Evolutionary conservation across 2,329 filamentous ascomycete species (phyloP).

Genomic region (Fusarium succisae): DNA sequence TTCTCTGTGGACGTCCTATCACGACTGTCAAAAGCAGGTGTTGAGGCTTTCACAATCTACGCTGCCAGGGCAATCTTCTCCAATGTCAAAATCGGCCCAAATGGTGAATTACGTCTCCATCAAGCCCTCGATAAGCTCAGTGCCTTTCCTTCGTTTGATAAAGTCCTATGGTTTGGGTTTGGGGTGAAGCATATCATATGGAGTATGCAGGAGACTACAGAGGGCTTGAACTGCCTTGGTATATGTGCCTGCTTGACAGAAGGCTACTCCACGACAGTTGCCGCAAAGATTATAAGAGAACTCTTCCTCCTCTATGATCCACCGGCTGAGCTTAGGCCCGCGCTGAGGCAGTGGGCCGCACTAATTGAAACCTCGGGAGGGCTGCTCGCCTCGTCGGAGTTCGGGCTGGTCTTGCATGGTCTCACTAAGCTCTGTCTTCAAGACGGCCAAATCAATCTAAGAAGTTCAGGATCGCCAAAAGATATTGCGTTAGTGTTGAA

Average conservation of each 20-base stretch:
- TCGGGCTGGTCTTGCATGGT: fast-evolving
- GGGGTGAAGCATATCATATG: not conserved
- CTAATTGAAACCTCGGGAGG: fast-evolving
- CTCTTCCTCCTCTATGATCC: fast-evolving
- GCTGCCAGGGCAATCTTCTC: not conserved
- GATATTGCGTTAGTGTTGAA: fast-evolving
- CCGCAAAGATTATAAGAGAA: fast-evolving
- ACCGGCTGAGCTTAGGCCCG: fast-evolving
- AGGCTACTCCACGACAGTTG: fast-evolving
- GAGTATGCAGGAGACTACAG: not conserved
- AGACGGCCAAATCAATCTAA: fast-evolving
- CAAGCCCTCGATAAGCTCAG: fast-evolving
- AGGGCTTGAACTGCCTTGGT: not conserved
- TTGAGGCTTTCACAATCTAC: fast-evolving
- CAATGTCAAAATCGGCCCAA: fast-evolving
- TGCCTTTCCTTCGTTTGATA: fast-evolving
- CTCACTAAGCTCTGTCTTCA: fast-evolving
- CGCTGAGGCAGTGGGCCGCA: fast-evolving
- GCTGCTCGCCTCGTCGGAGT: fast-evolving
- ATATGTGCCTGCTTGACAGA: not conserved
- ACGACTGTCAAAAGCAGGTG: fast-evolving
- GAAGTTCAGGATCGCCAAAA: not conserved
- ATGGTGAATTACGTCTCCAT: fast-evolving
- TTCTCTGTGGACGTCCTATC: not conserved
- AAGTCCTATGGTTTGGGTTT: fast-evolving